phyloP scores from a whole-genome alignment of 352 stramenopile genomes.

The Phytopythium cucurbitacearum region DNA sequence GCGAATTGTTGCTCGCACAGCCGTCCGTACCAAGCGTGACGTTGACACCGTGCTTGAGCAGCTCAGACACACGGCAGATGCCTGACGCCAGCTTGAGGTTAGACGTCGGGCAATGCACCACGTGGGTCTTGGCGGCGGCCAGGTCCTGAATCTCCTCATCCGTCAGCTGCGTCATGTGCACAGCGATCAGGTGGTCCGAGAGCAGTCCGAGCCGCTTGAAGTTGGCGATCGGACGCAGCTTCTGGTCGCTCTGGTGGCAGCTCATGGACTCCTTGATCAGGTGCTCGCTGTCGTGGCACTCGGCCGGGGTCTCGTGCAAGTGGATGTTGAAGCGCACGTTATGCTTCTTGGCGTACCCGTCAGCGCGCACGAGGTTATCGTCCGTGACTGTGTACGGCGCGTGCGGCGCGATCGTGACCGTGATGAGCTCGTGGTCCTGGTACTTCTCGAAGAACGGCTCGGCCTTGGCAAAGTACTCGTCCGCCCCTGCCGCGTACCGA shows the following conservation, averaged over 20 bases:
- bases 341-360: slow-evolving; percentile 39
- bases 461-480: slow-evolving; percentile 79
- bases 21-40: slow-evolving; percentile 86
- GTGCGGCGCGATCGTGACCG: slow-evolving; percentile 72
- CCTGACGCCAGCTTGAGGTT: slow-evolving; percentile 89
- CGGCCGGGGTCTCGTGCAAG: slow-evolving; percentile 79
- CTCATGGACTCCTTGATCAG: slow-evolving; percentile 67
- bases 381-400: slow-evolving; percentile 85
- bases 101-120: slow-evolving; percentile 88
- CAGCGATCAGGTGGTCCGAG: slow-evolving; percentile 59
- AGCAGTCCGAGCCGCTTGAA: slow-evolving; percentile 76
- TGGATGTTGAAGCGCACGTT: slow-evolving; percentile 81
- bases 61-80: slow-evolving; percentile 68
- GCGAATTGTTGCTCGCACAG: slow-evolving; percentile 85
- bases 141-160: slow-evolving; percentile 75
- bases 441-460: slow-evolving; percentile 59
- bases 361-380: slow-evolving; percentile 31
- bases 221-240: slow-evolving; percentile 76
- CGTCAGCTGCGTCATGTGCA: slow-evolving; percentile 86
- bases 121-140: slow-evolving; percentile 39
- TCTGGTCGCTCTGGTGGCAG: slow-evolving; percentile 76
- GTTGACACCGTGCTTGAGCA: slow-evolving; percentile 80
- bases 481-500: slow-evolving; percentile 43
- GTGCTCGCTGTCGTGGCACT: slow-evolving; percentile 74
- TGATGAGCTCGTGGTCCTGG: slow-evolving; percentile 57